Percentiles rank a stretch among this genome's conserved stretches.
Evolutionary conservation across 805 yeast genomes (phyloP).

Genomic region (Saturnispora diversa): DNA sequence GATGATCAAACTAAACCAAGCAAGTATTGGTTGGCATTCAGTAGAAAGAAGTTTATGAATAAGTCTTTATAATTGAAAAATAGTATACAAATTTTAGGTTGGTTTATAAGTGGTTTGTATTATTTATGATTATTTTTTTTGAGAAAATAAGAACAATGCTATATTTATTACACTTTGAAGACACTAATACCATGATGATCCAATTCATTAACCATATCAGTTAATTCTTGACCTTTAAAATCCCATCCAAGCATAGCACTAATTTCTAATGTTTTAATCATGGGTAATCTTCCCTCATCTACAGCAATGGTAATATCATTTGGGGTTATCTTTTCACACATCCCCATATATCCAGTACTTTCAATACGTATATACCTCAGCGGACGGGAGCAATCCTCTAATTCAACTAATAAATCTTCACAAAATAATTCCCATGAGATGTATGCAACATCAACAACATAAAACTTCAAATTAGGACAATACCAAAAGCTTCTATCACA

Average conservation of each 20-base stretch:
- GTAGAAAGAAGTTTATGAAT: slow-evolving; percentile 93
- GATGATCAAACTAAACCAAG: slow-evolving; percentile 59
- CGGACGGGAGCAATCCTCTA: slow-evolving; percentile 33
- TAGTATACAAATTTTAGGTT: background rate
- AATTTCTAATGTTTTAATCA: slow-evolving; percentile 52
- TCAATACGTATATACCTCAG: slow-evolving; percentile 60
- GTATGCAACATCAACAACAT: slow-evolving; percentile 77
- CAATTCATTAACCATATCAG: slow-evolving; percentile 56
- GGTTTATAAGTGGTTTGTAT: background rate
- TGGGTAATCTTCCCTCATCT: slow-evolving; percentile 67
- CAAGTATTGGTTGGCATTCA: slow-evolving; percentile 93
- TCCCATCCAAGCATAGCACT: slow-evolving; percentile 86
- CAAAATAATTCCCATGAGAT: slow-evolving; percentile 44
- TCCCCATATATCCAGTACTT: slow-evolving; percentile 82
- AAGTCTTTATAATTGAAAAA: slow-evolving; percentile 51
- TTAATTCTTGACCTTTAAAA: slow-evolving; percentile 49
- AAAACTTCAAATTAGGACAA: slow-evolving; percentile 62
- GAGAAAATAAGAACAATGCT: too few species aligned
- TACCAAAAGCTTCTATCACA: slow-evolving; percentile 64
- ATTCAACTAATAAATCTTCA: slow-evolving; percentile 35
- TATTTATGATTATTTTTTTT: too few species aligned
- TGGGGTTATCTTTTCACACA: slow-evolving; percentile 75
- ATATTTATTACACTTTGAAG: slow-evolving; percentile 13
- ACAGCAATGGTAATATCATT: slow-evolving; percentile 82
- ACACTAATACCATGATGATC: slow-evolving; percentile 54